These are phyloP conservation scores for Powellomyces hirtus DNA, from an alignment of 192 early-diverging fungal genomes.

Conservation along the genomic window DNA sequence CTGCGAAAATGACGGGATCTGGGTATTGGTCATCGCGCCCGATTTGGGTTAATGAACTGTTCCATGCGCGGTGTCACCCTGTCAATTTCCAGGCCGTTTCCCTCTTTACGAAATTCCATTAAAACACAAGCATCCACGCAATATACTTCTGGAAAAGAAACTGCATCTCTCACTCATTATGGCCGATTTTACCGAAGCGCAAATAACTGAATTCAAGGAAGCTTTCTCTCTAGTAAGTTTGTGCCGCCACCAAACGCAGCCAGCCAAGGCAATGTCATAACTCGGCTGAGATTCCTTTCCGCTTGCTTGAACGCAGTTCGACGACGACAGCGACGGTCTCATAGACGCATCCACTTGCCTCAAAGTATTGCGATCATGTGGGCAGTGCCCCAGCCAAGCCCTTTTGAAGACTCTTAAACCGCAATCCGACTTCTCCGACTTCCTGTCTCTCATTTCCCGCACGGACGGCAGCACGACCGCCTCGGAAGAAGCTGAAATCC, in stretches of 20 bases:
- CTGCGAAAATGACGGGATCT: too few species aligned
- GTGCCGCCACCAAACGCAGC: neutral
- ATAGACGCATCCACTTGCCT: conserved; percentile 2
- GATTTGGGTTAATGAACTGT: too few species aligned
- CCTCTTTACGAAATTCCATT: too few species aligned
- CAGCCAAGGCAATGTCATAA: too few species aligned
- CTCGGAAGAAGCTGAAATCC: neutral
- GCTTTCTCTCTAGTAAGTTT: conserved; percentile 63
- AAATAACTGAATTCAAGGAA: conserved; percentile 77
- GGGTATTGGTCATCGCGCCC: too few species aligned
- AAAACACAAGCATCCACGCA: neutral
- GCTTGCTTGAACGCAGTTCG: neutral
- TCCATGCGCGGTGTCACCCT: too few species aligned
- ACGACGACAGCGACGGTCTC: conserved; percentile 12
- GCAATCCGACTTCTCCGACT: conserved; percentile 1
- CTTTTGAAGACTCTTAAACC: neutral
- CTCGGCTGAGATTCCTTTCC: neutral
- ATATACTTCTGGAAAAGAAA: neutral
- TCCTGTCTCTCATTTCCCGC: conserved; percentile 4
- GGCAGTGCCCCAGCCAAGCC: conserved; percentile 1
- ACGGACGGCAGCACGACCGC: too few species aligned
- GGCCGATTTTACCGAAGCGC: conserved; percentile 74
- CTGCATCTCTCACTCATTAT: neutral
- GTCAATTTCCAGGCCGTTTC: too few species aligned
- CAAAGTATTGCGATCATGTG: conserved; percentile 1